phyloP scores from a whole-genome alignment of 2,329 filamentous ascomycete genomes.

The Exophiala xenobiotica region DNA sequence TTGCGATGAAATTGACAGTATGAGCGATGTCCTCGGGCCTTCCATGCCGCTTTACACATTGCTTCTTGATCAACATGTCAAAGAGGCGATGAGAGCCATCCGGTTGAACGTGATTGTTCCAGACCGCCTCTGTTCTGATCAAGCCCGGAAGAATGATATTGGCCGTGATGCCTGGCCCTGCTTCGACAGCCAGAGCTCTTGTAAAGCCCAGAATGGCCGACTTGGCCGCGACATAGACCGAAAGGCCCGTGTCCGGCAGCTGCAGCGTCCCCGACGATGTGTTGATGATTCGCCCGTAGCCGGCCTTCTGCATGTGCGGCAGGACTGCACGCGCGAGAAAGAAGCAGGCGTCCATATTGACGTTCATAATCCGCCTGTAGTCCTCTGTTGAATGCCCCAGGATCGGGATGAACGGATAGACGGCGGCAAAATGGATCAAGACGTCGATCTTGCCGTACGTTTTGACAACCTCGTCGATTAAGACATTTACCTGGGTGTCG shows the following conservation, averaged over 20 bases:
- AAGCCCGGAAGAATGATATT: slow-evolving; percentile 9
- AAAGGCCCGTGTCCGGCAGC: slow-evolving; percentile 2
- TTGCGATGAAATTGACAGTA: slow-evolving; percentile 5
- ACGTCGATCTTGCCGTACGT: slow-evolving; percentile 9
- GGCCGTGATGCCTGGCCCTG: slow-evolving; percentile 2
- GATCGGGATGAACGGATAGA: slow-evolving; percentile 9
- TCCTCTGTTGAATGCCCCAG: slow-evolving; percentile 1
- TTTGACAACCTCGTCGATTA: slow-evolving; percentile 5
- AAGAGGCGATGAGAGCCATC: slow-evolving; percentile 5
- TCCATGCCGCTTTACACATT: slow-evolving; percentile 6
- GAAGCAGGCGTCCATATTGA: slow-evolving; percentile 7
- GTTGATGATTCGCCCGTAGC: slow-evolving; percentile 12
- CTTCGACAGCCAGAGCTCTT: slow-evolving; percentile 4
- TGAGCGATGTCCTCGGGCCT: slow-evolving; percentile 4
- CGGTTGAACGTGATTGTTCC: neutral
- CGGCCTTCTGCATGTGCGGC: slow-evolving; percentile 13
- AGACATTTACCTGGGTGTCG: neutral
- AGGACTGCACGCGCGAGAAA: slow-evolving; percentile 6
- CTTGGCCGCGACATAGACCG: slow-evolving; percentile 7
- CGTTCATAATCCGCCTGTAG: slow-evolving; percentile 1
- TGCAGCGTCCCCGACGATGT: slow-evolving; percentile 2
- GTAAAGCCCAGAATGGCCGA: slow-evolving; percentile 5
- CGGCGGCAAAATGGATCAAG: slow-evolving; percentile 4
- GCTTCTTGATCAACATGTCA: slow-evolving; percentile 3
- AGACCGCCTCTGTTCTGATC: slow-evolving; percentile 1